Percentiles rank a stretch among this genome's conserved stretches.
Conservation (phyloP, 1,284 basidiomycete species). For the Trichosporon sp. region DNA sequence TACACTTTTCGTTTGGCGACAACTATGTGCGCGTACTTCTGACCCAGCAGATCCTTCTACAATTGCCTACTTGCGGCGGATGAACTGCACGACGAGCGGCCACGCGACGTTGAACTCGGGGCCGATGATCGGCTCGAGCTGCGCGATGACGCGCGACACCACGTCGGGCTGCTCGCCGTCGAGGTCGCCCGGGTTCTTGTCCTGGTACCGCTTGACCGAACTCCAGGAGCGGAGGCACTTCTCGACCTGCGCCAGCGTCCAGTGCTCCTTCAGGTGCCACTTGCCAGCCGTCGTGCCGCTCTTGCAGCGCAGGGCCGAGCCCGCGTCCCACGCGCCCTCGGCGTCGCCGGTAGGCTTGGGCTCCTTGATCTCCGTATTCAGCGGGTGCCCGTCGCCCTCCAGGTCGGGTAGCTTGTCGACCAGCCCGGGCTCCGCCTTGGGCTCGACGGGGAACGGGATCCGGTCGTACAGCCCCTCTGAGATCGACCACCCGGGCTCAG, state of each 20-base stretch:
- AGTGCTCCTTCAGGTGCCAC: slow-evolving; percentile 59
- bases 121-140: slow-evolving; percentile 53
- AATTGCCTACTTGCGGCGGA: background rate
- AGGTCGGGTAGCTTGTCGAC: slow-evolving; percentile 50
- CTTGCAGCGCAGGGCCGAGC: slow-evolving; percentile 25
- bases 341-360: slow-evolving; percentile 21
- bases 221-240: slow-evolving; percentile 69
- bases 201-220: slow-evolving; percentile 65
- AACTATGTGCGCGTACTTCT: background rate
- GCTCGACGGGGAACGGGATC: slow-evolving; percentile 58
- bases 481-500: slow-evolving; percentile 61
- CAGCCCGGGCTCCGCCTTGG: background rate
- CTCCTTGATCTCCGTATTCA: slow-evolving; percentile 10
- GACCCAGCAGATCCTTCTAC: background rate
- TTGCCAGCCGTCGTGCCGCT: slow-evolving; percentile 40
- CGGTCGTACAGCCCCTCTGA: slow-evolving; percentile 65
- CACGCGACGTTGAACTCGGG: slow-evolving; percentile 13
- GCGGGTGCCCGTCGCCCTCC: slow-evolving; percentile 50
- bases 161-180: slow-evolving; percentile 57
- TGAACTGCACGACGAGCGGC: slow-evolving; percentile 7
- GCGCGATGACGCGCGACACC: slow-evolving; percentile 59
- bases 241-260: slow-evolving; percentile 63
- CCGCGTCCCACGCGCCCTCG: slow-evolving; percentile 22
- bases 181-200: slow-evolving; percentile 60
- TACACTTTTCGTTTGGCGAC: background rate